These are phyloP conservation scores for Nemania abortiva DNA, from an alignment of 2,329 filamentous ascomycete species.

Conservation along the genomic window DNA sequence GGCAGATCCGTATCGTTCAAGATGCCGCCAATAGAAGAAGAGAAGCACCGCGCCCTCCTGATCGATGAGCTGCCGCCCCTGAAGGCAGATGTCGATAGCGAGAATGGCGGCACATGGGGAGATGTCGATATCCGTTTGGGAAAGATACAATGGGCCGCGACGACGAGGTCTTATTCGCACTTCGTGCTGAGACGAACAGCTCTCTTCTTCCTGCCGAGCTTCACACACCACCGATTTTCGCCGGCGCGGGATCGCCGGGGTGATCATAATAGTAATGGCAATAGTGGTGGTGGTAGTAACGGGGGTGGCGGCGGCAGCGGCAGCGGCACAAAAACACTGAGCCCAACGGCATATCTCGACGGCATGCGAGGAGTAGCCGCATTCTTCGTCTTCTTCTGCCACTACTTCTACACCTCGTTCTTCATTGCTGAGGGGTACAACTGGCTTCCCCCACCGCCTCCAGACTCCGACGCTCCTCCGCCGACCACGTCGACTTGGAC, in stretches of 20 bases:
- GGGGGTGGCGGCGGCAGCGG: slow-evolving; percentile 2
- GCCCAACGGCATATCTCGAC: slow-evolving; percentile 69
- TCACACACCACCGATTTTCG: slow-evolving; percentile 59
- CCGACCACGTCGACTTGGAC: slow-evolving; percentile 53
- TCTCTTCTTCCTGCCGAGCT: slow-evolving; percentile 66
- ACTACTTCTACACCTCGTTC: slow-evolving; percentile 67
- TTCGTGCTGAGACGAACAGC: slow-evolving; percentile 54
- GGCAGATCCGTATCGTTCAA: slow-evolving; percentile 54
- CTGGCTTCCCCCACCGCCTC: slow-evolving; percentile 22
- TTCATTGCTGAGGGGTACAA: slow-evolving; percentile 61
- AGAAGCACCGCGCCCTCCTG: slow-evolving; percentile 56
- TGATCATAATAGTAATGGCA: slow-evolving; percentile 48
- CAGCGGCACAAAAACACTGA: slow-evolving; percentile 56
- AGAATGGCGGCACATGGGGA: slow-evolving; percentile 49
- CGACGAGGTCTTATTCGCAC: slow-evolving; percentile 49
- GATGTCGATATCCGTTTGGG: slow-evolving; percentile 55
- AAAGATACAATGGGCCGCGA: slow-evolving; percentile 51
- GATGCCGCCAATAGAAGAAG: slow-evolving; percentile 57
- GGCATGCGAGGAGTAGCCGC: slow-evolving; percentile 69
- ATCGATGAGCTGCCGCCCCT: slow-evolving; percentile 59
- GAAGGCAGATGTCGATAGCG: slow-evolving; percentile 57
- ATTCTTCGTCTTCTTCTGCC: slow-evolving; percentile 68
- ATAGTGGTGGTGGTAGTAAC: not conserved
- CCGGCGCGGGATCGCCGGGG: slow-evolving; percentile 28
- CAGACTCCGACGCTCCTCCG: slow-evolving; percentile 8